Evolutionary conservation across 2,329 filamentous ascomycete species (phyloP).

Genomic region (Cylindrodendrum hubeiense): DNA sequence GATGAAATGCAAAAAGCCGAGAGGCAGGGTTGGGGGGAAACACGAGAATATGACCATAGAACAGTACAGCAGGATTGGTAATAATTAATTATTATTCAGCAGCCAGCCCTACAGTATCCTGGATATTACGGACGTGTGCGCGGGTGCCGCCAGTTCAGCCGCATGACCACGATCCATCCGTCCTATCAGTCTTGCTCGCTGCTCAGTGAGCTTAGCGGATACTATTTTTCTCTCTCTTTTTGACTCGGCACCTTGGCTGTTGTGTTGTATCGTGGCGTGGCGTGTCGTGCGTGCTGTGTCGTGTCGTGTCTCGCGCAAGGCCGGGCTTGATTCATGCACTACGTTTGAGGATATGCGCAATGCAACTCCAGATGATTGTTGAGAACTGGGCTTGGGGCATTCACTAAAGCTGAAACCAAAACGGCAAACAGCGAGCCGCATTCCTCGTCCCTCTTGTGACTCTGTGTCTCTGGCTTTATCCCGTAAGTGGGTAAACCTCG

Average conservation of each 20-base stretch:
- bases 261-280: background rate
- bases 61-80: conserved; percentile 3
- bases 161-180: background rate
- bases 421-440: conserved; percentile 2
- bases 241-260: background rate
- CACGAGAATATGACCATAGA: background rate
- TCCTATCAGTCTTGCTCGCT: background rate
- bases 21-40: background rate
- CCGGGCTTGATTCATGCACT: conserved; percentile 21
- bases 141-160: background rate
- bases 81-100: background rate
- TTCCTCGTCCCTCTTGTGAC: background rate
- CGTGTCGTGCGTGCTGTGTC: background rate
- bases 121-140: background rate
- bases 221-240: too few relatives aligned
- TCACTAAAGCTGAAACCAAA: conserved; percentile 1
- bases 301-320: conserved; percentile 13
- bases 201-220: background rate
- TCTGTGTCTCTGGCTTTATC: background rate
- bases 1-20: background rate
- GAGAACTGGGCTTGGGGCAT: background rate
- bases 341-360: conserved; percentile 20
- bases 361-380: conserved; percentile 17
- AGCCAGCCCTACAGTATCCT: background rate
- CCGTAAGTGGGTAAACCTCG: background rate